Percentiles rank a stretch among this genome's conserved stretches.
These are phyloP conservation scores for Suillus bovinus DNA, from an alignment of 768 basidiomycete genomes.

Conservation along the genomic window DNA sequence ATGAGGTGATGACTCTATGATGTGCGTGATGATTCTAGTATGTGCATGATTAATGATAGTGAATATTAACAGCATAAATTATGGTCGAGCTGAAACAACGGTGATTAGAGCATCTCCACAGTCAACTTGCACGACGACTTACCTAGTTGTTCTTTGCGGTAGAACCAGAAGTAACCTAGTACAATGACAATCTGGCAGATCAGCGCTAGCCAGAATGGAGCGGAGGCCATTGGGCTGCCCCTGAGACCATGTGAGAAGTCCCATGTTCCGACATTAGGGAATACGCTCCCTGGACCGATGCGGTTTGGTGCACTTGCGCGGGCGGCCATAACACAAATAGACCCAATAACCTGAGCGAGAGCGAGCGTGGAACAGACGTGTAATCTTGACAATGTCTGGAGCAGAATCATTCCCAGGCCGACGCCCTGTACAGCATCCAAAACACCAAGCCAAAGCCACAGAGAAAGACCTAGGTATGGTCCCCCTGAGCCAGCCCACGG, in stretches of 20 bases:
- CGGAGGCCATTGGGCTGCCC: conserved; percentile 81
- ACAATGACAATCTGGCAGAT: conserved; percentile 83
- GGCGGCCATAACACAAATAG: conserved; percentile 89
- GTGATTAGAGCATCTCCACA: background rate
- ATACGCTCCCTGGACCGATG: conserved; percentile 90
- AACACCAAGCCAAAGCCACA: conserved; percentile 97
- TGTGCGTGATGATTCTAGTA: conserved; percentile 2
- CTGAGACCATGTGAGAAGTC: conserved; percentile 72
- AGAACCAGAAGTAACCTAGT: conserved; percentile 95
- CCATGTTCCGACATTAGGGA: conserved; percentile 92
- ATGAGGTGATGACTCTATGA: background rate
- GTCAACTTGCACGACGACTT: conserved; percentile 28
- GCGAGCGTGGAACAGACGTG: conserved; percentile 94
- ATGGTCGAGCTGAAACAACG: conserved; percentile 26
- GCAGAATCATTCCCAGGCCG: conserved; percentile 87
- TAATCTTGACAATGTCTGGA: conserved; percentile 88
- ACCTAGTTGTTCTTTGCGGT: conserved; percentile 92
- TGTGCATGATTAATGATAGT: background rate
- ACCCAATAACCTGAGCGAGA: conserved; percentile 87
- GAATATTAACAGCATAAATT: conserved; percentile 6
- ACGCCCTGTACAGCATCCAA: conserved; percentile 94
- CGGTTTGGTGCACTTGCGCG: conserved; percentile 87
- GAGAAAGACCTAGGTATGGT: conserved; percentile 86
- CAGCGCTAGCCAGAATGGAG: conserved; percentile 88
- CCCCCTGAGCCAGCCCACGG: conserved; percentile 89